phyloP scores from a whole-genome alignment of 148 eudicot species.

The Cornus controversa region DNA sequence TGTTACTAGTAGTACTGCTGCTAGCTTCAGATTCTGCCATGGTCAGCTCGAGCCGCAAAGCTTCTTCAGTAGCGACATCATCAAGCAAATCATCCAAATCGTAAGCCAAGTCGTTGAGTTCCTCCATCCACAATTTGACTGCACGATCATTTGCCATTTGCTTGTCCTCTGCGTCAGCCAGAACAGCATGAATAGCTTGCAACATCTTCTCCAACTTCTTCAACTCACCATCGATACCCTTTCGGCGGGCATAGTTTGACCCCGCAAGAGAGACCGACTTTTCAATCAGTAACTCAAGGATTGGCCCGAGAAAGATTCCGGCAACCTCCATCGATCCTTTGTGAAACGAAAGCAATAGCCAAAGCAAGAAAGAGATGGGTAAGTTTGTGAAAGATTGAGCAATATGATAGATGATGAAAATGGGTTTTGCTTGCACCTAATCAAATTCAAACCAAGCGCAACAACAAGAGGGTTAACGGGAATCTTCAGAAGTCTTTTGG shows the following conservation, averaged over 20 bases:
- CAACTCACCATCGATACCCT: background rate
- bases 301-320: too few species aligned
- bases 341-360: too few species aligned
- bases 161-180: slow-evolving; percentile 19
- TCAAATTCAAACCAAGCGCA: too few species aligned
- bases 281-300: too few species aligned
- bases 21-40: background rate
- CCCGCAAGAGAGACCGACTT: too few species aligned
- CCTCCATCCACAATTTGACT: slow-evolving; percentile 17
- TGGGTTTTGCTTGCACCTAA: too few species aligned
- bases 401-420: too few species aligned
- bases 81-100: slow-evolving; percentile 23
- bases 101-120: slow-evolving; percentile 8
- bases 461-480: too few species aligned
- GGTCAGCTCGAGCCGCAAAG: background rate
- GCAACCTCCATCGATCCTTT: too few species aligned
- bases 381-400: too few species aligned
- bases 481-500: too few species aligned
- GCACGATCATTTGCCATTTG: background rate
- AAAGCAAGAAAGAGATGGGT: too few species aligned
- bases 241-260: background rate
- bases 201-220: background rate
- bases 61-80: slow-evolving; percentile 4
- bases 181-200: background rate
- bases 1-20: background rate